These are phyloP conservation scores for Fraxinus anomala DNA, from an alignment of 257 asterid species.

Conservation along the genomic window DNA sequence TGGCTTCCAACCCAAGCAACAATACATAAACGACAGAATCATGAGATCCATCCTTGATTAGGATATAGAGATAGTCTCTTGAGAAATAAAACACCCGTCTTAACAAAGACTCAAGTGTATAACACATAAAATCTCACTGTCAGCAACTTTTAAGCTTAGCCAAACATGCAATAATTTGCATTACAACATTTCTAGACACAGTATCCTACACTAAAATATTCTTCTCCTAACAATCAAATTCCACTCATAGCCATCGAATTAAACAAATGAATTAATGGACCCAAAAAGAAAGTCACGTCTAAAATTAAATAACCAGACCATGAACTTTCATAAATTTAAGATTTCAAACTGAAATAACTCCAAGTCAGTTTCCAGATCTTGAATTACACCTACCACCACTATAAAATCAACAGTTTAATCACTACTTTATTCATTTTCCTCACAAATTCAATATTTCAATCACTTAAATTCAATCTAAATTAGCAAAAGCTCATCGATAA, in stretches of 20 bases:
- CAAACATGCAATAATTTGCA: not conserved
- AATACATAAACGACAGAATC: not conserved
- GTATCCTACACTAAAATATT: not conserved
- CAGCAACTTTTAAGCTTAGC: slow-evolving; percentile 6
- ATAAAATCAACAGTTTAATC: slow-evolving; percentile 20
- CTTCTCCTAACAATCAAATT: slow-evolving; percentile 4
- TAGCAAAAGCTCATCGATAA: slow-evolving; percentile 25
- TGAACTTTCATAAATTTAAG: slow-evolving; percentile 17
- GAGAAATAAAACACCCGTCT: not conserved
- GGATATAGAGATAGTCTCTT: not conserved
- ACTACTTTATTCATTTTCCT: slow-evolving; percentile 9
- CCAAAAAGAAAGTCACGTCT: not conserved
- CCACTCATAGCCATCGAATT: slow-evolving; percentile 7
- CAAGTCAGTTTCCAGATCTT: slow-evolving; percentile 35
- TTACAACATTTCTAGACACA: slow-evolving; percentile 6
- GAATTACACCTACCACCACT: slow-evolving; percentile 23
- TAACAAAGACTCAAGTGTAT: not conserved
- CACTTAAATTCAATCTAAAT: slow-evolving; percentile 27
- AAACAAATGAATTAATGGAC: slow-evolving; percentile 16
- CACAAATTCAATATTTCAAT: slow-evolving; percentile 26
- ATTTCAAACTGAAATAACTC: slow-evolving; percentile 7
- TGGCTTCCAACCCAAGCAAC: not conserved
- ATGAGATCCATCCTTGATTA: not conserved
- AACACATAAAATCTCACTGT: slow-evolving; percentile 5
- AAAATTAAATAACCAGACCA: slow-evolving; percentile 13